A percentile compares a stretch with the other conserved stretches of the same genome.
Evolutionary conservation across 306 rosid genomes (phyloP).

Genomic region (Dryas alaskensis): DNA sequence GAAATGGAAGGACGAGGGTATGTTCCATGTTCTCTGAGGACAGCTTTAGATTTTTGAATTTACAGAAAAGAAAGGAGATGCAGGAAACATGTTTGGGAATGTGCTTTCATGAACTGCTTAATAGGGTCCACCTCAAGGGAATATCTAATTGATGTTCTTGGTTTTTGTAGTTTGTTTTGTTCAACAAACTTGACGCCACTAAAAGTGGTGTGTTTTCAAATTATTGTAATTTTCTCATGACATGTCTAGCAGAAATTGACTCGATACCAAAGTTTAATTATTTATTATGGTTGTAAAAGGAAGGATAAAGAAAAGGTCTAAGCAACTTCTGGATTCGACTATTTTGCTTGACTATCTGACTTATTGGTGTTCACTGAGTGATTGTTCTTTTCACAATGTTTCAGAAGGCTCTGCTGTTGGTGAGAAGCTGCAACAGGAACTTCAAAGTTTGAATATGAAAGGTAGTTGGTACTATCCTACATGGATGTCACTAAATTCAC

Average conservation of each 20-base stretch:
- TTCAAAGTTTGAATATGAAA: constrained; percentile 69
- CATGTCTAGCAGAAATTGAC: not conserved
- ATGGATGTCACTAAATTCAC: constrained; percentile 9
- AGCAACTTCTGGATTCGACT: not conserved
- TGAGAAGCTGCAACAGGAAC: constrained; percentile 83
- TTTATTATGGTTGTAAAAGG: not conserved
- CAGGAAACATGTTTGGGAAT: not conserved
- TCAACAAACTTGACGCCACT: not conserved
- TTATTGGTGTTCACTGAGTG: not conserved
- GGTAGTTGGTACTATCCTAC: constrained; percentile 43
- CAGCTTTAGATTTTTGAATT: not conserved
- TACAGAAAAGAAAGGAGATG: not conserved
- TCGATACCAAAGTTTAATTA: not conserved
- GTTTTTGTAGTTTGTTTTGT: not conserved
- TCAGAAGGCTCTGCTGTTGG: constrained; percentile 49
- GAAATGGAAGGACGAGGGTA: not conserved
- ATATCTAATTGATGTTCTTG: not conserved
- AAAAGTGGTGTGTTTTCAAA: not conserved
- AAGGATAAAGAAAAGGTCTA: not conserved
- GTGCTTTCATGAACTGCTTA: not conserved
- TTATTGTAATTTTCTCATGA: not conserved
- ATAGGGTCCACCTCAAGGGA: not conserved
- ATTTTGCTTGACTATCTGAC: not conserved
- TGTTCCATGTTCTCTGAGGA: not conserved
- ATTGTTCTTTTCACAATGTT: constrained; percentile 24